phyloP scores from a whole-genome alignment of 2,329 filamentous ascomycete species.

The Aschersonia sp. region DNA sequence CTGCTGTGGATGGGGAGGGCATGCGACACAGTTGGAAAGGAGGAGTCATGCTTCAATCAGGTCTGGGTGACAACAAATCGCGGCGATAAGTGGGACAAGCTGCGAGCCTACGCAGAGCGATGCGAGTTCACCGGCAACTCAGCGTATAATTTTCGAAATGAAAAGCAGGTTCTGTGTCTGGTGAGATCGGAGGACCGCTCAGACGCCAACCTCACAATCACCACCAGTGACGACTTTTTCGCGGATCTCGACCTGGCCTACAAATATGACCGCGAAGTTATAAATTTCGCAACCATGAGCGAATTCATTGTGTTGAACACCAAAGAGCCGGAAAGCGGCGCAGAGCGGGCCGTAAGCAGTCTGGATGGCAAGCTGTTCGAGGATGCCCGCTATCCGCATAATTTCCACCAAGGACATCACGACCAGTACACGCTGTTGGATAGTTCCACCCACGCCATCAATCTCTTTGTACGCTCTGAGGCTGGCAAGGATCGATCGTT shows the following conservation, averaged over 20 bases:
- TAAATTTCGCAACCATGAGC: constrained; percentile 85
- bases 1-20: constrained; percentile 76
- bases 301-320: constrained; percentile 90
- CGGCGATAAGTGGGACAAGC: constrained; percentile 63
- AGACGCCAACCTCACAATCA: constrained; percentile 50
- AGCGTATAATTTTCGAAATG: constrained; percentile 36
- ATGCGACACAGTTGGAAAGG: constrained; percentile 40
- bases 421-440: constrained; percentile 86
- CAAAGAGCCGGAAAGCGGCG: constrained; percentile 51
- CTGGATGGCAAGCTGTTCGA: constrained; percentile 76
- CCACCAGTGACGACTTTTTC: constrained; percentile 72
- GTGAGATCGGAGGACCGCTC: constrained; percentile 39
- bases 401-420: constrained; percentile 66
- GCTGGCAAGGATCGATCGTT: constrained; percentile 50
- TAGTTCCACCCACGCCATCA: constrained; percentile 87
- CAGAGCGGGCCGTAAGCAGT: constrained; percentile 66
- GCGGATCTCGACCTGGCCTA: constrained; percentile 38
- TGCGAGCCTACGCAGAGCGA: constrained; percentile 60
- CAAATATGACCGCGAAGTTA: constrained; percentile 41
- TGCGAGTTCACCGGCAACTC: constrained; percentile 74
- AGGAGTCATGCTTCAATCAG: constrained; percentile 50
- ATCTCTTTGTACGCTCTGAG: constrained; percentile 80
- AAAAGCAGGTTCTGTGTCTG: constrained; percentile 45
- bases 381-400: constrained; percentile 69
- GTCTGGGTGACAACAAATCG: constrained; percentile 70